Conservation (phyloP, 352 stramenopile genomes). For the Nothophytophthora sp. region DNA sequence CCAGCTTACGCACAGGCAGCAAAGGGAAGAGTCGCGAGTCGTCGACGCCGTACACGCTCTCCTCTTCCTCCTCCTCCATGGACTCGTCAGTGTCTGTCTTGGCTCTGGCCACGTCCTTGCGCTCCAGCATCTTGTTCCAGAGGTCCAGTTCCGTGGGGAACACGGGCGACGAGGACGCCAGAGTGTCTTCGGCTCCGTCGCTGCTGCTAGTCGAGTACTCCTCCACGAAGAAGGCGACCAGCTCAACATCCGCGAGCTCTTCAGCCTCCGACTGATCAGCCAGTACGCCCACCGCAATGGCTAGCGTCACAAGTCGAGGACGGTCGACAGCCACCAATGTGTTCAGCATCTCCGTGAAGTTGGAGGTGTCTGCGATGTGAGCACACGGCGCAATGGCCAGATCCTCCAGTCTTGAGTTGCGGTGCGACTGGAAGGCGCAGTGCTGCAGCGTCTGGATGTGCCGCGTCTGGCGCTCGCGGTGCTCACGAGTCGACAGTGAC, state of each 20-base stretch:
- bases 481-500: slow-evolving; percentile 53
- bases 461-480: slow-evolving; percentile 43
- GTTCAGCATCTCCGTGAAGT: slow-evolving; percentile 45
- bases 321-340: slow-evolving; percentile 35
- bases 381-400: slow-evolving; percentile 62
- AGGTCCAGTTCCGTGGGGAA: slow-evolving; percentile 90
- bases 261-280: slow-evolving; percentile 33
- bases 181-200: slow-evolving; percentile 6
- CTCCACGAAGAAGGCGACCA: slow-evolving; percentile 62
- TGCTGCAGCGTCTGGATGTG: slow-evolving; percentile 81
- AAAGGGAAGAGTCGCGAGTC: slow-evolving; percentile 43
- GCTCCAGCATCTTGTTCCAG: slow-evolving; percentile 69
- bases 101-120: slow-evolving; percentile 1
- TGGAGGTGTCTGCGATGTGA: slow-evolving; percentile 40
- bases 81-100: slow-evolving; percentile 8
- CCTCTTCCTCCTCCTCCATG: slow-evolving; percentile 2
- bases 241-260: slow-evolving; percentile 27
- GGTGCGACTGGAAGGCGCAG: slow-evolving; percentile 44
- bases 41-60: slow-evolving; percentile 40
- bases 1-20: slow-evolving; percentile 94
- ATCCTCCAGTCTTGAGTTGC: slow-evolving; percentile 48
- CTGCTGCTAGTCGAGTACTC: slow-evolving; percentile 40
- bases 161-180: slow-evolving; percentile 30
- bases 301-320: slow-evolving; percentile 32
- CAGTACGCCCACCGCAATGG: slow-evolving; percentile 52